Base-by-base conservation (phyloP, 805 yeast genomes). In the Cyberlindnera maclurae region DNA sequence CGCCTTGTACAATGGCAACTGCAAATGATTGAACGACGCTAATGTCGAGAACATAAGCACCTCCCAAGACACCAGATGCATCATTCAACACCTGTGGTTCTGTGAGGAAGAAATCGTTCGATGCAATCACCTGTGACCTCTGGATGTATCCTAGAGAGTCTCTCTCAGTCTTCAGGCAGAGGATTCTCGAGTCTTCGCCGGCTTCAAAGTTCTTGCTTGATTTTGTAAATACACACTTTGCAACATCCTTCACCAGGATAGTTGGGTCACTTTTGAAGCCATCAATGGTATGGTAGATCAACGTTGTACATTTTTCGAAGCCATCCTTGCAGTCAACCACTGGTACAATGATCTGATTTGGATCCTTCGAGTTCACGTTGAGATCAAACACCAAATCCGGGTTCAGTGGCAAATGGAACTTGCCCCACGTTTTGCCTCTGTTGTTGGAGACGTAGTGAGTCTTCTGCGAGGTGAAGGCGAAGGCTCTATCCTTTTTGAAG, bases 41-140 rank as follows among this genome's bases (percentile, higher is more conserved):
- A 3, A 57, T 48, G 17, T 65, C 64, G 10, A 55, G 36, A 26
- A 59, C 58, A 30, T 57, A 47, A 5, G 61, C 54, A 10, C 54
- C 56, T 5, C 58, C 50, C 13, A 64, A 36, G 3, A 45, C 38
- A 24, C 41, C 46, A 12, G 59, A 58, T 4, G 56, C 58, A n/a
- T 60, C 57, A 29, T 65, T 50, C 16, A 54, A 43, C 12, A 54
- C 45, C 12, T 56, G 50, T 5, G 50, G 50, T 3, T 38, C 44
- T 7, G 65, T 47, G 26, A 61, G 47, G 57, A 74, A 75, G 51
- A 65, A 73, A 47, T 76, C 73, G 12, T 60, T 51, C 0, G 79
- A 65, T 7, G 51, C 45, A n/a, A 54, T 31, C 15, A 55, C 39
- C 12, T 49, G 37, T 11, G 64, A 56, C 27, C 73, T 54, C 9